Evolutionary conservation across 345 rosid species (phyloP).

Genomic region (Moringa oleifera): DNA sequence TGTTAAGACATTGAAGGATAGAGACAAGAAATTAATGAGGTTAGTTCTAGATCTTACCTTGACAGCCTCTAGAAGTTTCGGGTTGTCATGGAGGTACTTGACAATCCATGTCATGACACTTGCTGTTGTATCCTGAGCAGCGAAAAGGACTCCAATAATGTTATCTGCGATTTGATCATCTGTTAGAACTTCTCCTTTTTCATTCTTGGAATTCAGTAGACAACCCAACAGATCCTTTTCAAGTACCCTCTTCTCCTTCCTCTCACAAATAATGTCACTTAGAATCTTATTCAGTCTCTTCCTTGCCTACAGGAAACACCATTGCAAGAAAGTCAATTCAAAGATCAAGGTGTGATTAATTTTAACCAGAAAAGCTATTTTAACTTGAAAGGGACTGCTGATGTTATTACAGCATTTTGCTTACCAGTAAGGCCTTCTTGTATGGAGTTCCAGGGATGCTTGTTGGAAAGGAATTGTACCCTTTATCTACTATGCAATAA

Average conservation of each 20-base stretch:
- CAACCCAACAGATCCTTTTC: conserved; percentile 46
- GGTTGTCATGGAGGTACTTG: conserved; percentile 71
- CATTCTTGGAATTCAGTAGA: conserved; percentile 44
- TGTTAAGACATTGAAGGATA: conserved; percentile 11
- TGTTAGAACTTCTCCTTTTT: conserved; percentile 27
- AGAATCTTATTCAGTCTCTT: conserved; percentile 45
- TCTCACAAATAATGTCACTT: conserved; percentile 38
- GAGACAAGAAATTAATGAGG: not conserved
- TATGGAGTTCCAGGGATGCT: conserved; percentile 72
- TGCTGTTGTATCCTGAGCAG: conserved; percentile 77
- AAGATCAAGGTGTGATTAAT: too few relatives aligned
- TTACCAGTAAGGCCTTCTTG: conserved; percentile 66
- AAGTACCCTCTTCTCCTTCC: conserved; percentile 40
- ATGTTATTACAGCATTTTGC: not conserved
- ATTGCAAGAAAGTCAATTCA: not conserved
- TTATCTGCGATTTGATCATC: conserved; percentile 58
- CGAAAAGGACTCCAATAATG: conserved; percentile 65
- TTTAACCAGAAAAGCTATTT: not conserved
- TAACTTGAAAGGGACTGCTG: not conserved
- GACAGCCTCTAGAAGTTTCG: conserved; percentile 57
- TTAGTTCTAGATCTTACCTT: conserved; percentile 36
- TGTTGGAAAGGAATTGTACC: conserved; percentile 85
- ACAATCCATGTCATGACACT: conserved; percentile 76
- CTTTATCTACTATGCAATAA: conserved; percentile 64
- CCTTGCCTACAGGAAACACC: conserved; percentile 37